These are phyloP conservation scores for Sclerotinia trifoliorum DNA, from an alignment of 2,329 filamentous ascomycete species.

Conservation along the genomic window DNA sequence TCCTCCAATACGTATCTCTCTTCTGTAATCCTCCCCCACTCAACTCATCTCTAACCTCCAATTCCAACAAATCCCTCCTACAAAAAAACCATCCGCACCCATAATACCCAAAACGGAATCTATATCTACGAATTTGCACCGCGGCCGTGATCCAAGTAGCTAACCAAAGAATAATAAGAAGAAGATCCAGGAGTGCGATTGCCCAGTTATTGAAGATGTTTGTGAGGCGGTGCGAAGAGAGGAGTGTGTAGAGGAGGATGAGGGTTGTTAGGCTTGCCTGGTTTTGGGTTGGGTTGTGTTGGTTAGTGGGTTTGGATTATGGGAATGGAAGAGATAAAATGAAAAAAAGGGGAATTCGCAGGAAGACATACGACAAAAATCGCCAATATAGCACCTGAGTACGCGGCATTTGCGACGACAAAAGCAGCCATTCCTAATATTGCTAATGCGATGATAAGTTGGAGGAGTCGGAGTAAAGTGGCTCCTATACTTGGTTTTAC, in stretches of 20 bases:
- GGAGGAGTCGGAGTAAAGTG: not conserved
- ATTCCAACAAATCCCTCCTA: slow-evolving; percentile 5
- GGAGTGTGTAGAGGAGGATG: slow-evolving; percentile 14
- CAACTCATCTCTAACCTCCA: not conserved
- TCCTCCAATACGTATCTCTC: slow-evolving; percentile 7
- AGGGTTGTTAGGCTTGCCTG: slow-evolving; percentile 20
- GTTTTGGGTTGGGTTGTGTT: fast-evolving
- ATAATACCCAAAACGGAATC: not conserved
- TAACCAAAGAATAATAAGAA: slow-evolving; percentile 16
- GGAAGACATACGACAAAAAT: slow-evolving; percentile 20
- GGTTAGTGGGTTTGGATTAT: not conserved
- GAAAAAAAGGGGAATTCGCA: too few relatives aligned
- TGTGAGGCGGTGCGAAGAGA: slow-evolving; percentile 6
- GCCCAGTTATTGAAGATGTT: slow-evolving; percentile 19
- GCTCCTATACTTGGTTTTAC: not conserved
- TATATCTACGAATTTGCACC: not conserved
- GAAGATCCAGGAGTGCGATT: slow-evolving; percentile 12
- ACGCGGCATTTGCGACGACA: slow-evolving; percentile 16
- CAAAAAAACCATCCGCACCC: slow-evolving; percentile 10
- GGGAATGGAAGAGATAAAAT: too few relatives aligned
- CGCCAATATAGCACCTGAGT: slow-evolving; percentile 12
- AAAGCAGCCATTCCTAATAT: slow-evolving; percentile 16
- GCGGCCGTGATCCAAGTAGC: slow-evolving; percentile 6
- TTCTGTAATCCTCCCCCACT: not conserved
- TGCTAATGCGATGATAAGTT: slow-evolving; percentile 12